These are phyloP conservation scores for Nephelium lappaceum DNA, from an alignment of 345 rosid genomes.

Conservation along the genomic window DNA sequence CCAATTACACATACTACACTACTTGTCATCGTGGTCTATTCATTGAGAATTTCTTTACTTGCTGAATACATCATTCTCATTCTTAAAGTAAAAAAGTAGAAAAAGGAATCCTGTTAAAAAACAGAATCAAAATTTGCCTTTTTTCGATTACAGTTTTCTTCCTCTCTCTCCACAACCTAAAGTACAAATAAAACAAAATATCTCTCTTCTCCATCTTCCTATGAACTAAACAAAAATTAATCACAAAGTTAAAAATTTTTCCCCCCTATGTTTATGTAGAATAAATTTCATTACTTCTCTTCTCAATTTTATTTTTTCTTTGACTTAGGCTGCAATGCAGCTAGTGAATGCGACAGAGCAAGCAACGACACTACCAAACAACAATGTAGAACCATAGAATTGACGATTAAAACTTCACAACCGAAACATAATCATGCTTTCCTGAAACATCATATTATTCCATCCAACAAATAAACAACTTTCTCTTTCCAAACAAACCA, in stretches of 20 bases:
- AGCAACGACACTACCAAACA: conserved; percentile 13
- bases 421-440: background rate
- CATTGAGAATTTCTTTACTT: background rate
- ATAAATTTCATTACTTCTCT: conserved; percentile 8
- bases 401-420: background rate
- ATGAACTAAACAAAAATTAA: background rate
- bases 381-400: conserved; percentile 9
- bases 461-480: conserved; percentile 5
- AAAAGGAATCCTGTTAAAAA: background rate
- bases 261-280: background rate
- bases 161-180: background rate
- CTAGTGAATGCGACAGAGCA: conserved; percentile 2
- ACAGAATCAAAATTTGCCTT: background rate
- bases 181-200: background rate
- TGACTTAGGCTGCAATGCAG: conserved; percentile 32
- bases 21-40: background rate
- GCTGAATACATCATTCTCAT: background rate
- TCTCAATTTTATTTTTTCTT: background rate
- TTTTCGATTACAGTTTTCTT: background rate
- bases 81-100: background rate
- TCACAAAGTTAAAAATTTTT: background rate
- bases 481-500: background rate
- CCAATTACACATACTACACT: conserved; percentile 2
- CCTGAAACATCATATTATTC: background rate
- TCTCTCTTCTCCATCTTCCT: background rate